phyloP scores from a whole-genome alignment of 2,329 filamentous ascomycete species.

The Acrodontium crateriforme region DNA sequence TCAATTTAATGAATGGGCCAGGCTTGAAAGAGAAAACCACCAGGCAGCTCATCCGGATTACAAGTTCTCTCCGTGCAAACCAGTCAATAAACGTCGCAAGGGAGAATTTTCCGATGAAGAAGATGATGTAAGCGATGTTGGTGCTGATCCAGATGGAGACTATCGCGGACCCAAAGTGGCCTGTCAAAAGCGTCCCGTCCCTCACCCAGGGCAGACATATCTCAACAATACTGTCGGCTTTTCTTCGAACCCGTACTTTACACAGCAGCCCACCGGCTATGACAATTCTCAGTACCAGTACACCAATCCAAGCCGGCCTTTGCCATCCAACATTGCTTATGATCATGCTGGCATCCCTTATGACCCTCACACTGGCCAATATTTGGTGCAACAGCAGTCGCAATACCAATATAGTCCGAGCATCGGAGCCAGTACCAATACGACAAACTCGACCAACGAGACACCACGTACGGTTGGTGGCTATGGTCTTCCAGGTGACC shows the following conservation, averaged over 20 bases:
- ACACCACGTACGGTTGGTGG: conserved; percentile 12
- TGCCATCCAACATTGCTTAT: conserved; percentile 19
- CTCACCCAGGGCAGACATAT: conserved; percentile 6
- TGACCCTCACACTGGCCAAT: conserved; percentile 16
- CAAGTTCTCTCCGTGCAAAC: conserved; percentile 82
- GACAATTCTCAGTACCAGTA: conserved; percentile 18
- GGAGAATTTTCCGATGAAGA: conserved; percentile 20
- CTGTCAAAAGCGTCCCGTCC: conserved; percentile 8
- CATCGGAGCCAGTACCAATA: conserved; percentile 1
- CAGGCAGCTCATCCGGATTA: conserved; percentile 75
- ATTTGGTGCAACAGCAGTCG: conserved; percentile 10
- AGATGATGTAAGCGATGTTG: conserved; percentile 20
- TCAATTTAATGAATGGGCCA: conserved; percentile 65
- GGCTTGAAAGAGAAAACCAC: conserved; percentile 72
- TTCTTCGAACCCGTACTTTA: conserved; percentile 19
- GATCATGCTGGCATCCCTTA: conserved; percentile 16
- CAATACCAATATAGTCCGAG: conserved; percentile 12
- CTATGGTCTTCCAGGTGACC: conserved; percentile 20
- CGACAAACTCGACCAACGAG: conserved; percentile 13
- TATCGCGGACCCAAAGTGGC: conserved; percentile 17
- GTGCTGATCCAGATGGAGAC: conserved; percentile 22
- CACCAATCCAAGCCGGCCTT: conserved; percentile 14
- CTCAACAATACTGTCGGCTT: conserved; percentile 17
- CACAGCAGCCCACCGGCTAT: conserved; percentile 14
- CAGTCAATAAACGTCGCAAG: conserved; percentile 37